Percentiles rank a stretch among this genome's conserved stretches.
Conservation (phyloP, 257 asterid species). For the Nicotiana otophora region DNA sequence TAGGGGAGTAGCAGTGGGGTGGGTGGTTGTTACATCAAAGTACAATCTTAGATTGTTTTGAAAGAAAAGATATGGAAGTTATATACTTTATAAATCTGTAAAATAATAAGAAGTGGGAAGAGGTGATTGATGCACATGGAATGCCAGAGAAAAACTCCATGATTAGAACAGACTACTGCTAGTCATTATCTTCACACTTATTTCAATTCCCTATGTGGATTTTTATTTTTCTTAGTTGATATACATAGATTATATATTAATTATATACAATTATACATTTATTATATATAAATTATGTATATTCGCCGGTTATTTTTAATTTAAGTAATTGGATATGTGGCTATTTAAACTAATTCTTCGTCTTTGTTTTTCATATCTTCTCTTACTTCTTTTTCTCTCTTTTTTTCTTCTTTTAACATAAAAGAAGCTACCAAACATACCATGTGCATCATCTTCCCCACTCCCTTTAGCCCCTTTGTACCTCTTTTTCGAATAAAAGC, state of each 20-base stretch:
- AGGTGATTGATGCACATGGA: constrained; percentile 75
- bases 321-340: no score
- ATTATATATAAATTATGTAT: no score
- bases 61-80: constrained; percentile 20
- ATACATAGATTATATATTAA: no score
- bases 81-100: neutral
- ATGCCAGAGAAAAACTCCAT: constrained; percentile 71
- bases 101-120: constrained; percentile 50
- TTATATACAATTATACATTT: no score
- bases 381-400: constrained; percentile 32
- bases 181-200: constrained; percentile 39
- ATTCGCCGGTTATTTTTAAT: accelerated
- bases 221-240: no score
- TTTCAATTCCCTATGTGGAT: neutral
- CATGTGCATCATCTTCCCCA: constrained; percentile 85
- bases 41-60: constrained; percentile 33
- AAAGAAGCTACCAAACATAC: constrained; percentile 46
- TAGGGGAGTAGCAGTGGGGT: neutral
- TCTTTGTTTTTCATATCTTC: neutral
- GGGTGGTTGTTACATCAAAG: constrained; percentile 8
- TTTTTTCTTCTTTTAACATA: neutral
- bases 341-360: no score
- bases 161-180: constrained; percentile 43
- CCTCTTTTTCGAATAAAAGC: constrained; percentile 16
- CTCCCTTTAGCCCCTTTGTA: constrained; percentile 25